Base-by-base conservation (phyloP, 306 rosid genomes). In the Cicer arietinum region DNA sequence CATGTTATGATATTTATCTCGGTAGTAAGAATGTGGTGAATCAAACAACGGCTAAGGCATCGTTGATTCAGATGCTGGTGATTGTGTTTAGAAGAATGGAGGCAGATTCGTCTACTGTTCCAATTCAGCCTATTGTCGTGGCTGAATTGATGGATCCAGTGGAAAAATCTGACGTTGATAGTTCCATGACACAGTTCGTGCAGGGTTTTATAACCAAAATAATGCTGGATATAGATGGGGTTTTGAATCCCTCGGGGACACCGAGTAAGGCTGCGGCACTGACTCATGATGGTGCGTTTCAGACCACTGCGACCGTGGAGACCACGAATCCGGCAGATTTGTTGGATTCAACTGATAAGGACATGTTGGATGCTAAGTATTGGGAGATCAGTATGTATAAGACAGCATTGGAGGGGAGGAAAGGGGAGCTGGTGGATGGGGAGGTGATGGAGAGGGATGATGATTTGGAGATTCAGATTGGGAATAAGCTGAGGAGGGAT, bases 361-460 rank as follows among this genome's bases (percentile, higher is more conserved):
- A 95, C 77, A 95, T 95, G 99, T 72, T 95, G 88, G 99, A 95
- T 83, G 99, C 99, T 0, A 95, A 95, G 82, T 95, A 95, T 67
- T 95, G 99, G 99, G 99, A 95, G 82, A 95, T 95, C 76, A 95
- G 99, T 71, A 95, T 95, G 99, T 95, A 95, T 7, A 95, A 95
- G 88, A 89, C 98, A 7, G 99, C 99, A 0, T 85, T 95, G 92
- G 99, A 95, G 65, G 99, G 92, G 4, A 85, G 99, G 84, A 95
- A 95, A 52, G 98, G 88, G 12, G 99, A 95, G 74, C 74, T 95
- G 86, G 97, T 84, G 40, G 99, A 92, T 66, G 99, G 98, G 57
- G 99, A 95, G 67, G 63, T 67, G 10, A 79, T 73, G 7, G 99
- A 95, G 83, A 95, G 92, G 75, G 98, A 95, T 71, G 99, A 95